Base-by-base conservation (phyloP, 192 early-diverging fungal genomes). In the Phlyctochytrium arcticum region DNA sequence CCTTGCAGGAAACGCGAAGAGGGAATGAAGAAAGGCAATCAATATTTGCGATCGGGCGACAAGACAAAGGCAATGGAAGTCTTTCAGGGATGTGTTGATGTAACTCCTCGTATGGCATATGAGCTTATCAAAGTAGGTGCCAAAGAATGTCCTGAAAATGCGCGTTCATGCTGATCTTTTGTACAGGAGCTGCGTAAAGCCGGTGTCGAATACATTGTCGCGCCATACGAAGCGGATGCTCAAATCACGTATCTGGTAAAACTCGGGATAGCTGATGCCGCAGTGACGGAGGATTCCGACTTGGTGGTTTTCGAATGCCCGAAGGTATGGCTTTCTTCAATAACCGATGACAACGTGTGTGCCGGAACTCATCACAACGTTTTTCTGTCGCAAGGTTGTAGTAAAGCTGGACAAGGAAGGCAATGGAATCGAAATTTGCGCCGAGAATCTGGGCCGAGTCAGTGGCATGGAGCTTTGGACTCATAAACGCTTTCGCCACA, bases 161-260 rank as follows among this genome's bases (percentile, higher is more conserved):
- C 4, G 12, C 15, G 7, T 21, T 26, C 12, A 24, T 26, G 24
- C 36, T 61, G 15, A 61, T 53, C 10, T 1, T 34, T 30, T 17
- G 48, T 35, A 29, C 7, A 75, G 88, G 85, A 66, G 5, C 74
- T 98, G 19, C 54, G 78, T 23, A 58, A 59, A n/a, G 77, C 77
- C 46, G 76, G 83, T 8, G 78, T 99, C 29, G 71, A 85, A 31
- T 95, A 82, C 74, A 67, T 96, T 0, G 92, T 97, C 0, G 92
- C 97, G 3, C 97, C 97, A 0, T 99, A 93, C 60, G 97, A 99
- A 70, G 97, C 97, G 0, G 97, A 99, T 63, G 90, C 95, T 6
- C 97, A 99, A 72, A 72, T 99, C 44, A 89, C 91, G 0, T 97
- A 82, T 61, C 72, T 99, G 12, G 84, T 90, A 34, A 71, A 82